Percentiles rank a stretch among this genome's conserved stretches.
Evolutionary conservation across 176 grass and related monocot genomes (phyloP).

Genomic region (sorghum (Sorghum bicolor)): Sorghum_bicolor_NCBIv3 NC_012877.2:47001-47500

Average conservation of each 20-base stretch:
- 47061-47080: conserved; percentile 26
- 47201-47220: conserved; percentile 26
- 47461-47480: conserved; percentile 20
- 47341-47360: conserved; percentile 36
- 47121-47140: conserved; percentile 12
- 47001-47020: conserved; percentile 41
- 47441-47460: conserved; percentile 46
- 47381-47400: conserved; percentile 35
- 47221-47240: conserved; percentile 30
- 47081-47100: conserved; percentile 12
- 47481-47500: conserved; percentile 47
- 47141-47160: not conserved
- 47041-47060: conserved; percentile 29
- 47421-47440: conserved; percentile 54
- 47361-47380: conserved; percentile 34
- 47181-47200: conserved; percentile 16
- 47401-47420: conserved; percentile 41
- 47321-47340: conserved; percentile 34
- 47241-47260: conserved; percentile 19
- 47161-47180: conserved; percentile 22
- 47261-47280: conserved; percentile 94
- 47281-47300: conserved; percentile 54
- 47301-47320: conserved; percentile 24
- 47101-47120: not conserved
- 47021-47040: conserved; percentile 49